A percentile compares a stretch with the other conserved stretches of the same genome.
These are phyloP conservation scores for Setaria italica DNA, from an alignment of 202 grass and related monocot species.

Conservation along the genomic window DNA sequence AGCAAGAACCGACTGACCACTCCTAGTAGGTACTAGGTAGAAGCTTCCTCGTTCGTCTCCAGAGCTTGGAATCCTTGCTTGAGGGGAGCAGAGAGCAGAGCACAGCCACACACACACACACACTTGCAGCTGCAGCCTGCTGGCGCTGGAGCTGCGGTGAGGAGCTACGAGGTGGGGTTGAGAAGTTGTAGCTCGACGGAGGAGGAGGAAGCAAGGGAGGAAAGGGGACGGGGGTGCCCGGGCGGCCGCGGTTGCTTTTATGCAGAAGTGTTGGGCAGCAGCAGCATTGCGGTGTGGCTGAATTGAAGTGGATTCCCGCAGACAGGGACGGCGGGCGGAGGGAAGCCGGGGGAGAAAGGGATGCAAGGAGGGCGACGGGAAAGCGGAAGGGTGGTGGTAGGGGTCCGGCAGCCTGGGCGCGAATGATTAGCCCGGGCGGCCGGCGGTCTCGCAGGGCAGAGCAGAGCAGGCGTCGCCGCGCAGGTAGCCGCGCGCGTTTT, in stretches of 20 bases:
- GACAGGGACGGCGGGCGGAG: slow-evolving; percentile 36
- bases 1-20: neutral
- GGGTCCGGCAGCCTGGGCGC: slow-evolving; percentile 5
- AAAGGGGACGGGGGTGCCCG: neutral
- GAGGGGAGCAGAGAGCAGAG: neutral
- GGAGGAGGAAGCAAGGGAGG: neutral
- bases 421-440: neutral
- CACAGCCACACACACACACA: neutral
- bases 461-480: too few species aligned
- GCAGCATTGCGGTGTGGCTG: slow-evolving; percentile 27
- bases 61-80: neutral
- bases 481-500: too few species aligned
- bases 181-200: neutral
- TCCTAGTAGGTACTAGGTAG: neutral
- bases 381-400: neutral
- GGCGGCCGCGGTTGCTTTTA: slow-evolving; percentile 38
- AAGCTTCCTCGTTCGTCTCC: neutral
- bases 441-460: too few species aligned
- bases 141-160: neutral
- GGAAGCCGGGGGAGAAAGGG: neutral
- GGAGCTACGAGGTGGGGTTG: too few species aligned
- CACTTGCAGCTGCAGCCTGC: neutral
- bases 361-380: neutral
- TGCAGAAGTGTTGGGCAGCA: slow-evolving; percentile 1
- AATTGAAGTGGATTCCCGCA: slow-evolving; percentile 44